Percentiles rank a stretch among this genome's conserved stretches.
Conservation (phyloP, 2,329 filamentous ascomycete species). For the Eutypa lata region DNA sequence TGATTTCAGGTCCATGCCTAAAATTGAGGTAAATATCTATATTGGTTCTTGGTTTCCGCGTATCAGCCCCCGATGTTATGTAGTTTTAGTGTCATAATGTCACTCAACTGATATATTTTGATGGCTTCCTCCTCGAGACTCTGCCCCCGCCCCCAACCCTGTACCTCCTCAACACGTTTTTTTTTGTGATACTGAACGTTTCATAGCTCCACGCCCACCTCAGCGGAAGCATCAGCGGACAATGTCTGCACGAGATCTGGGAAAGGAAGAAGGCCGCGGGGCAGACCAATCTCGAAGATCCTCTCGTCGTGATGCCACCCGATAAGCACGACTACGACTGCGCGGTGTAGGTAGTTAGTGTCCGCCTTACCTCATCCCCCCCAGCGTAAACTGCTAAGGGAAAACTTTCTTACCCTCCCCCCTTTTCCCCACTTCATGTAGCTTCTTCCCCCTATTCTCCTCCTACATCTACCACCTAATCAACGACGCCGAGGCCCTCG, state of each 20-base stretch:
- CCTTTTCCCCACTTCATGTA: slow-evolving; percentile 25
- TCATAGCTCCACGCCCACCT: slow-evolving; percentile 74
- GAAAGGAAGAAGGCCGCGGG: slow-evolving; percentile 51
- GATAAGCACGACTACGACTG: slow-evolving; percentile 71
- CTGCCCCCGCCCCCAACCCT: not conserved
- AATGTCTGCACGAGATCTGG: slow-evolving; percentile 75
- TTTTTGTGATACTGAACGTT: slow-evolving; percentile 5
- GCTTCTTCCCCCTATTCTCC: slow-evolving; percentile 77
- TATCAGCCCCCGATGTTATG: too few species aligned
- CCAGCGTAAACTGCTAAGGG: too few species aligned
- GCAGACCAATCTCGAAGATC: slow-evolving; percentile 60
- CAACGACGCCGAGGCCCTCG: slow-evolving; percentile 57
- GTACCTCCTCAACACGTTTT: not conserved
- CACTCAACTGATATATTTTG: not conserved
- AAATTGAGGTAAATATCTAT: slow-evolving; percentile 14
- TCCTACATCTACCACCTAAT: slow-evolving; percentile 77
- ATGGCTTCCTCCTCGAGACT: not conserved
- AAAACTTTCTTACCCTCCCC: too few species aligned
- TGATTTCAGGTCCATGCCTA: slow-evolving; percentile 18
- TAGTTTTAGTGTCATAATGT: too few species aligned
- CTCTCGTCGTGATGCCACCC: slow-evolving; percentile 63
- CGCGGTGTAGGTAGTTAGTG: slow-evolving; percentile 51
- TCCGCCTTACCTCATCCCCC: too few species aligned
- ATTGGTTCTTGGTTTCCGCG: too few species aligned
- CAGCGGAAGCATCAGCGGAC: slow-evolving; percentile 71